Base-by-base conservation (phyloP, 176 grass and related monocot genomes). In the Sorghum bicolor region DNA sequence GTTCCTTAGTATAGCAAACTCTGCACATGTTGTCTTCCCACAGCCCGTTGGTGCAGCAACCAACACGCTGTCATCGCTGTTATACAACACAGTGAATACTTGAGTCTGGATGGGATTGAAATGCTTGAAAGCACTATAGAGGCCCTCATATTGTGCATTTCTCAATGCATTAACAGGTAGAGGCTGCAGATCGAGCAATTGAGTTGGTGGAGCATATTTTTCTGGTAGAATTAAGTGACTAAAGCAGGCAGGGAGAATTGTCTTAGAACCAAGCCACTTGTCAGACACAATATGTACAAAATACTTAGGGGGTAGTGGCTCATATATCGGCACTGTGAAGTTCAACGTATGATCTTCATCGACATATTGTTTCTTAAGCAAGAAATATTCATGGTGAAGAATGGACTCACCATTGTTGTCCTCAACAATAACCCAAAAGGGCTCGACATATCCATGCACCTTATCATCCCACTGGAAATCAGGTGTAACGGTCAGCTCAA, bases 21-120 rank as follows among this genome's bases (percentile, higher is more conserved):
- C 92, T 0, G 90, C 92, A 88, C 95, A 97, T 72, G 94, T 97
- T 5, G 95, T 97, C 79, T 97, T 97, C 36, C 90, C 92, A 88
- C 92, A 91, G 32, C 95, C 92, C 6, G 95, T 93, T 75, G 95
- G 90, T 25, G 95, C 95, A 47, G 92, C 88, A 67, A 97, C 95
- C 83, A 97, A 94, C 22, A 97, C 92, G 43, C 88, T 97, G 81
- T 94, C 95, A 40, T 94, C 95, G 43, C 78, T 97, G 64, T 86
- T 97, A 80, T 97, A 97, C 78, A 97, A 52, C 25, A 94, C 92
- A 65, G 90, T 93, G 83, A 97, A 97, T 64, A 97, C 92, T 72
- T 94, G 95, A 48, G 95, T 97, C 84, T 97, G 95, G 69, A 97
- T 94, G 67, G 95, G 95, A 79, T 97, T 97, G 86, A 97, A 97